phyloP scores from a whole-genome alignment of 345 rosid genomes.

The Populus deltoides region DNA sequence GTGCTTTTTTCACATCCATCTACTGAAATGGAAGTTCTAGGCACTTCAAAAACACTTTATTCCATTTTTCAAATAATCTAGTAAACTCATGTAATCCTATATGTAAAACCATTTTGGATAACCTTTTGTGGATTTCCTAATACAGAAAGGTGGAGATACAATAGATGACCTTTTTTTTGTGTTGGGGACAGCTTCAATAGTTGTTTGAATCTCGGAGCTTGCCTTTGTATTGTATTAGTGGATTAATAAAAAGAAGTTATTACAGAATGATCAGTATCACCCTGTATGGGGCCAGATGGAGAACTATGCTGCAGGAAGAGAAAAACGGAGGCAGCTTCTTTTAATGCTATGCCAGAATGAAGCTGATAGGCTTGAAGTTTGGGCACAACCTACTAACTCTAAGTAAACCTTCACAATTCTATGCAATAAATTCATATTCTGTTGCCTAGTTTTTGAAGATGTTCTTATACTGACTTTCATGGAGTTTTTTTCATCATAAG shows the following conservation, averaged over 20 bases:
- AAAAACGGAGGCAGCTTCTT: conserved; percentile 87
- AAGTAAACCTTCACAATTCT: conserved; percentile 49
- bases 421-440: not conserved
- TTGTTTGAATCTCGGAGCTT: not conserved
- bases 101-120: not conserved
- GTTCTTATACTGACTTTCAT: not conserved
- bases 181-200: not conserved
- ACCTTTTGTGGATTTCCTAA: not conserved
- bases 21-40: not conserved
- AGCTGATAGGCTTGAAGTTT: conserved; percentile 98
- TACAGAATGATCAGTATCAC: conserved; percentile 68
- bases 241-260: conserved; percentile 17
- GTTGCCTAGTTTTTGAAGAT: not conserved
- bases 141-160: not conserved
- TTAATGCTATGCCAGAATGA: conserved; percentile 94
- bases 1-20: not conserved
- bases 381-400: conserved; percentile 89
- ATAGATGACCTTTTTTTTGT: not conserved
- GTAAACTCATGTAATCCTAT: not conserved
- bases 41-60: not conserved
- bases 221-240: conserved; percentile 3
- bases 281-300: conserved; percentile 99
- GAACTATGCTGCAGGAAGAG: conserved; percentile 71
- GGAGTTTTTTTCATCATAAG: not conserved
- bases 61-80: not conserved